Base-by-base conservation (phyloP, 2,329 filamentous ascomycete genomes). In the Zasmidium cellare region DNA sequence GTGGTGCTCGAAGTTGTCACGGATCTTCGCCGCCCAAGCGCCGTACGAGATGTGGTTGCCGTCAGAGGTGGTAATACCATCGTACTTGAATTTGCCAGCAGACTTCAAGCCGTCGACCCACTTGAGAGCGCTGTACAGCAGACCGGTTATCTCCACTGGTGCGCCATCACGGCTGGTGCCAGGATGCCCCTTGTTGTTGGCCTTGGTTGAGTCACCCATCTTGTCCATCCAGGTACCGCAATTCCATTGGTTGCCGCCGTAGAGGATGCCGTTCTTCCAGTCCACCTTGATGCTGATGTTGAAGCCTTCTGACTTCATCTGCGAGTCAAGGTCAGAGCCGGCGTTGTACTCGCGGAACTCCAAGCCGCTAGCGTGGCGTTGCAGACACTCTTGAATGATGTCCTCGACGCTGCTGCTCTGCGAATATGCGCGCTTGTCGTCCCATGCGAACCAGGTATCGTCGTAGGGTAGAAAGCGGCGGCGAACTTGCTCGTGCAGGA, bases 221-320 rank as follows among this genome's bases (percentile, higher is more conserved):
- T 99, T 99, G 81, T 99, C 94, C 92, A 97, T 97, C 94, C 94
- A 99, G 1, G 94, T 99, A 53, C 94, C 94, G 68, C 96, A 99
- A 75, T 99, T 99, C 76, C 79, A 83, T 71, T 97, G 92, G 70
- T 91, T 97, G 31, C 96, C 94, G 56, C 96, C 94, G 69, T 96
- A 96, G 57, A 99, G 87, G 62, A 99, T 84, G 20, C 94, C 96
- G 3, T 87, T 94, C 28, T 84, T 79, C 93, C 93, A 97, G 72
- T 99, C 93, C 11, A 96, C 90, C 59, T 89, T 85, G 66, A 97
- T 88, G 59, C 94, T 87, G 64, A 96, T 91, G 70, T 97, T 87
- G 80, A 99, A 99, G 0, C 94, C 94, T 69, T 92, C 88, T 3
- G 90, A 83, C 63, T 84, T 90, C 94, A 99, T 99, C 75, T 99